A percentile compares a stretch with the other conserved stretches of the same genome.
Conservation (phyloP, 768 basidiomycete genomes). For the Hygrophorus russula region DNA sequence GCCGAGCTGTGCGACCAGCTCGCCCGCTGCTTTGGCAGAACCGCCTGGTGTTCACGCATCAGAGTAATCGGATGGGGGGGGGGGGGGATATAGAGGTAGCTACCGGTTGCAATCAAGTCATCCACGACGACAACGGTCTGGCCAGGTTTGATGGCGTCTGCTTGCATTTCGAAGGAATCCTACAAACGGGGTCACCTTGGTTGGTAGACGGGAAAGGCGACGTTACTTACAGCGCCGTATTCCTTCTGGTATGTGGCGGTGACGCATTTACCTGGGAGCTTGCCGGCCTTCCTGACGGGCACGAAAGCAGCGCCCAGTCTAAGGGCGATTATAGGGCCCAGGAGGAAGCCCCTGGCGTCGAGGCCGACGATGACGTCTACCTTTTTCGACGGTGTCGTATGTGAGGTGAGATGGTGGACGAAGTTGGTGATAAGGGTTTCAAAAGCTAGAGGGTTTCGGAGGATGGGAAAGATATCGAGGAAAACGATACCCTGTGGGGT, state of each 20-base stretch:
- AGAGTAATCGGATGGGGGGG: not conserved
- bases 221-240: constrained; percentile 64
- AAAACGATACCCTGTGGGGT: constrained; percentile 80
- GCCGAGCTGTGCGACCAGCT: constrained; percentile 74
- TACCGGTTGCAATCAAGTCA: constrained; percentile 94
- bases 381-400: constrained; percentile 57
- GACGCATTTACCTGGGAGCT: constrained; percentile 82
- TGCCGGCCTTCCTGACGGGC: constrained; percentile 88
- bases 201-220: not conserved
- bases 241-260: constrained; percentile 81
- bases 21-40: constrained; percentile 86
- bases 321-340: constrained; percentile 87
- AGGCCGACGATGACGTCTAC: constrained; percentile 91
- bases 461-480: constrained; percentile 90
- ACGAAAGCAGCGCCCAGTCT: constrained; percentile 91
- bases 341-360: constrained; percentile 91
- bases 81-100: constrained; percentile 9
- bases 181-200: constrained; percentile 17
- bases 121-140: constrained; percentile 84
- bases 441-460: constrained; percentile 76
- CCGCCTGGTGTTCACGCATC: constrained; percentile 45
- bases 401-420: constrained; percentile 72
- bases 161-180: constrained; percentile 97
- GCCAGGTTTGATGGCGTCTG: constrained; percentile 70
- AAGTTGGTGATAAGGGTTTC: constrained; percentile 89